Evolutionary conservation across 345 rosid genomes (phyloP).

Genomic region (Aquilaria yunnanensis): DNA sequence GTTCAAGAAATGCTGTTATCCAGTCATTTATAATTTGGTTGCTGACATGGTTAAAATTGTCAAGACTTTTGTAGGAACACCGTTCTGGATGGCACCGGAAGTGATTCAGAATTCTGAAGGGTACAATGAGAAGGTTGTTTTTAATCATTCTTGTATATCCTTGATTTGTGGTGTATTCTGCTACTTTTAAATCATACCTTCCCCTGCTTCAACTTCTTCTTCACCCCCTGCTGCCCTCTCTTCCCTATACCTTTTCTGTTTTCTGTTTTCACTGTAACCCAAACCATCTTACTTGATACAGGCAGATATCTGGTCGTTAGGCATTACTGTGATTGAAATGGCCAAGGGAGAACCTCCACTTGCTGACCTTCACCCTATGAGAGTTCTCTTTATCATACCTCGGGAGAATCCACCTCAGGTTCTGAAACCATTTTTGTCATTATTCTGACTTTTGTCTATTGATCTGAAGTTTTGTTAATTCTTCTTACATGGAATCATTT

Average conservation of each 20-base stretch:
- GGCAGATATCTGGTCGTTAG: slow-evolving; percentile 99
- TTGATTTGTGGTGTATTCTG: slow-evolving; percentile 13
- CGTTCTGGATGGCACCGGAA: slow-evolving; percentile 99
- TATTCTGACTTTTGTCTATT: slow-evolving; percentile 14
- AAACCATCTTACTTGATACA: slow-evolving; percentile 29
- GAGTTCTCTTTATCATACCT: slow-evolving; percentile 98
- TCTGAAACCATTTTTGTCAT: slow-evolving; percentile 19
- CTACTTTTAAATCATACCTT: slow-evolving; percentile 4
- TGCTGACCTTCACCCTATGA: slow-evolving; percentile 99
- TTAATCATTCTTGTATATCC: slow-evolving; percentile 3
- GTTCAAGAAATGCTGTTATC: slow-evolving; percentile 8
- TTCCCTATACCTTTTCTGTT: slow-evolving; percentile 9
- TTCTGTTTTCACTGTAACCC: slow-evolving; percentile 1
- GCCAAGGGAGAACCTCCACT: slow-evolving; percentile 99
- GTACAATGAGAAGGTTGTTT: slow-evolving; percentile 86
- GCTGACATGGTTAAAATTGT: slow-evolving; percentile 39
- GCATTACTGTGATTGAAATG: slow-evolving; percentile 99
- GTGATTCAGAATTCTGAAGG: slow-evolving; percentile 99
- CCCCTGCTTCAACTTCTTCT: slow-evolving; percentile 3
- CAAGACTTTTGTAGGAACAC: slow-evolving; percentile 99
- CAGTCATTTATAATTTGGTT: neutral
- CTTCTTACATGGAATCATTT: slow-evolving; percentile 15
- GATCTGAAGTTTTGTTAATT: slow-evolving; percentile 5
- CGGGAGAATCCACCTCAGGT: slow-evolving; percentile 99
- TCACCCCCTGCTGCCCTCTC: slow-evolving; percentile 4